A percentile compares a stretch with the other conserved stretches of the same genome.
Evolutionary conservation across 2,329 filamentous ascomycete genomes (phyloP).

Genomic region (Knufia petricola): DNA sequence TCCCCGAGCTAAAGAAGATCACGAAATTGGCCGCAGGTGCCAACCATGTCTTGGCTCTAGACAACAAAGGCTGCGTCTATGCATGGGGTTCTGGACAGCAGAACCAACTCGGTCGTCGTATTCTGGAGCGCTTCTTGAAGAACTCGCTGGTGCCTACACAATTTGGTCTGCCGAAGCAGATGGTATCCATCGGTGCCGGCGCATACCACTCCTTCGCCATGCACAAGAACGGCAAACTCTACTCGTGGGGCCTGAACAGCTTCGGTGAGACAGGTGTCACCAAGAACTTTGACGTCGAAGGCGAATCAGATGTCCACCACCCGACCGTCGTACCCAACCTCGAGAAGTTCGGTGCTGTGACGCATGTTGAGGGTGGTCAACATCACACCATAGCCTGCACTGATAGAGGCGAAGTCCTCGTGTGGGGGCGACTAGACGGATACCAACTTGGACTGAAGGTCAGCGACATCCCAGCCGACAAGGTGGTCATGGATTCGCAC

Average conservation of each 20-base stretch:
- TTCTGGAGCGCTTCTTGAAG: slow-evolving; percentile 48
- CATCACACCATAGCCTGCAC: slow-evolving; percentile 62
- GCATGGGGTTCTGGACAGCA: slow-evolving; percentile 68
- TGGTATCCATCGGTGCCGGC: slow-evolving; percentile 55
- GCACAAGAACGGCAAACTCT: slow-evolving; percentile 55
- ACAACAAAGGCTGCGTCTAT: slow-evolving; percentile 53
- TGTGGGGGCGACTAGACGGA: slow-evolving; percentile 53
- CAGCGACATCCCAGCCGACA: slow-evolving; percentile 46
- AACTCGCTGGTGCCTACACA: slow-evolving; percentile 42
- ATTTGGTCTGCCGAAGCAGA: slow-evolving; percentile 44
- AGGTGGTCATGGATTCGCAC: slow-evolving; percentile 51
- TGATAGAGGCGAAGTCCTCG: slow-evolving; percentile 44
- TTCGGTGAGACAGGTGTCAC: slow-evolving; percentile 66
- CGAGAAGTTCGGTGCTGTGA: slow-evolving; percentile 44
- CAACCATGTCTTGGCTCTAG: slow-evolving; percentile 62
- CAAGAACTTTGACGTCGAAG: slow-evolving; percentile 38
- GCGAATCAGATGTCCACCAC: slow-evolving; percentile 61
- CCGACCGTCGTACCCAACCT: slow-evolving; percentile 60
- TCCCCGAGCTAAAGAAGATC: slow-evolving; percentile 54
- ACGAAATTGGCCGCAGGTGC: slow-evolving; percentile 55
- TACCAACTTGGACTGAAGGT: slow-evolving; percentile 52
- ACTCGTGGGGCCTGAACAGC: slow-evolving; percentile 78
- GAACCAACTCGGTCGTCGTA: slow-evolving; percentile 55
- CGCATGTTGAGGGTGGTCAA: slow-evolving; percentile 58
- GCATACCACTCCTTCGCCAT: slow-evolving; percentile 76